Evolutionary conservation across 129 eudicot genomes (phyloP).

Genomic region (Centella asiatica): DNA sequence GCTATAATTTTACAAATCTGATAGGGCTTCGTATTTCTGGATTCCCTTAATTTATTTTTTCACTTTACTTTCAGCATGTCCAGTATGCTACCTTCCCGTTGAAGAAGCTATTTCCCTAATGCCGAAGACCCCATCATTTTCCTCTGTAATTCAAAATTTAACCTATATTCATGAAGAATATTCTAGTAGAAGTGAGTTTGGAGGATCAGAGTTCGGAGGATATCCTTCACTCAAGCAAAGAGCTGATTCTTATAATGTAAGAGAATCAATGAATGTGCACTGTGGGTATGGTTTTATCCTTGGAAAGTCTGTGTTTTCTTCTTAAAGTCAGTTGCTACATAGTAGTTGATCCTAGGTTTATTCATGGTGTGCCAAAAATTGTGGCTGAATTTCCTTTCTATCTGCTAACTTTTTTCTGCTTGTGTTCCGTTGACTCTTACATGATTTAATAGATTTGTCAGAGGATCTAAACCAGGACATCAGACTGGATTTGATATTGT

Average conservation of each 20-base stretch:
- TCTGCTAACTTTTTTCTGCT: neutral
- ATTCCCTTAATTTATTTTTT: neutral
- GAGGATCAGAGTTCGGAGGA: conserved; percentile 98
- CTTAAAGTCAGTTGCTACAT: neutral
- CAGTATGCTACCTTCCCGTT: conserved; percentile 92
- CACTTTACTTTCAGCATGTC: conserved; percentile 57
- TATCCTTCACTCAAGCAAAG: conserved; percentile 84
- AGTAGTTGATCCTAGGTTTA: neutral
- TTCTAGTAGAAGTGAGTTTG: conserved; percentile 69
- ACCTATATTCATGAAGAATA: conserved; percentile 74
- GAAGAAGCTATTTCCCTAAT: conserved; percentile 69
- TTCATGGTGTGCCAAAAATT: neutral
- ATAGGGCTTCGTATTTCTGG: no score
- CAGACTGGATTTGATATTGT: conserved; percentile 80
- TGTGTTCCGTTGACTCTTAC: conserved; percentile 6
- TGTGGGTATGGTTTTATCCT: conserved; percentile 62
- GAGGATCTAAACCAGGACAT: conserved; percentile 69
- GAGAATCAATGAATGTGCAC: conserved; percentile 76
- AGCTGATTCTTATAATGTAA: conserved; percentile 67
- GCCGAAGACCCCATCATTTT: conserved; percentile 78
- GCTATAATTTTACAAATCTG: neutral
- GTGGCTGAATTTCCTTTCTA: neutral
- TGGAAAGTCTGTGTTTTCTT: neutral
- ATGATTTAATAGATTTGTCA: conserved; percentile 55
- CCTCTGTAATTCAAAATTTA: conserved; percentile 61